These are phyloP conservation scores for Penicillium freii DNA, from an alignment of 2,329 filamentous ascomycete species.

Conservation along the genomic window DNA sequence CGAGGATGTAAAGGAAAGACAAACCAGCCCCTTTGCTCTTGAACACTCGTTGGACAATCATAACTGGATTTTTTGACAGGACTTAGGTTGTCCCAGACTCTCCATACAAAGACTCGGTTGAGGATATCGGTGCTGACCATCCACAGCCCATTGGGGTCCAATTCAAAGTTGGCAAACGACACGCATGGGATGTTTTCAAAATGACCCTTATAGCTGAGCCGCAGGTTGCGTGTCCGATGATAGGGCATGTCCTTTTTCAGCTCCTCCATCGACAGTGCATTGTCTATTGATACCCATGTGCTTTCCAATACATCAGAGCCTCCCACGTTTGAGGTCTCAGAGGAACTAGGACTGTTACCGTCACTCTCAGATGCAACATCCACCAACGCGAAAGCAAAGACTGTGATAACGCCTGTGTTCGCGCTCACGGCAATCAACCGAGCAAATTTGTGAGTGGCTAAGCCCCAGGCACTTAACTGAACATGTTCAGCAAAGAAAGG, in stretches of 20 bases:
- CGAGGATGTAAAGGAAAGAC: slow-evolving; percentile 48
- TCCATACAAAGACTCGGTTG: slow-evolving; percentile 52
- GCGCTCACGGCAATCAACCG: slow-evolving; percentile 82
- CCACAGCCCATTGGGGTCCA: slow-evolving; percentile 56
- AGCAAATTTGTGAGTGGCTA: slow-evolving; percentile 77
- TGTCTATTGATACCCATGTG: slow-evolving; percentile 37
- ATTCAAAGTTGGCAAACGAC: slow-evolving; percentile 57
- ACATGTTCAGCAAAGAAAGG: slow-evolving; percentile 76
- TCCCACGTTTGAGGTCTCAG: neutral
- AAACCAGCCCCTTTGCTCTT: slow-evolving; percentile 41
- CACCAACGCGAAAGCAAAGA: slow-evolving; percentile 60
- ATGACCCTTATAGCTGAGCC: slow-evolving; percentile 44
- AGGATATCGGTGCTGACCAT: slow-evolving; percentile 58
- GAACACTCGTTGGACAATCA: slow-evolving; percentile 23
- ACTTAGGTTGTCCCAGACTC: slow-evolving; percentile 42
- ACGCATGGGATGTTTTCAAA: slow-evolving; percentile 57
- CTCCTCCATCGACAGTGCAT: slow-evolving; percentile 24
- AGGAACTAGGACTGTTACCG: slow-evolving; percentile 17
- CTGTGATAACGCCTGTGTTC: slow-evolving; percentile 62
- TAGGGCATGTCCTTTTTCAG: slow-evolving; percentile 31
- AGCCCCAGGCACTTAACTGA: slow-evolving; percentile 77
- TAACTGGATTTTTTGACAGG: slow-evolving; percentile 30
- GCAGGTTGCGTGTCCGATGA: slow-evolving; percentile 44
- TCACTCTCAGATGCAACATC: slow-evolving; percentile 28
- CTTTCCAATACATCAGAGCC: slow-evolving; percentile 16